Evolutionary conservation across 1,284 basidiomycete species (phyloP).

Genomic region (Leccinum ponderosum): DNA sequence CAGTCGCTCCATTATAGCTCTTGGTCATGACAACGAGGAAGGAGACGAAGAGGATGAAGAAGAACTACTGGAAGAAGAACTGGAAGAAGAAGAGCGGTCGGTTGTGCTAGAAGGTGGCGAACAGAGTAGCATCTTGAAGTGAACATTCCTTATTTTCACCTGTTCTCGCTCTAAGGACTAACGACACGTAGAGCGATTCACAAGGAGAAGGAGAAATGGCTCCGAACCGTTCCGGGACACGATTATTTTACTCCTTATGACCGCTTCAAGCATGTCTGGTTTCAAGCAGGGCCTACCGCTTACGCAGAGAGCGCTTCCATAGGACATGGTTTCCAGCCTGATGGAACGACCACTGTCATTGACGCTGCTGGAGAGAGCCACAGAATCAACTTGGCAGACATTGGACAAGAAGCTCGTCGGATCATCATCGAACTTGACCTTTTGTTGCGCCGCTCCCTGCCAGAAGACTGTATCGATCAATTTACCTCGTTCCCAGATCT

Average conservation of each 20-base stretch:
- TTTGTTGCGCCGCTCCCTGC: background rate
- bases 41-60: background rate
- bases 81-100: background rate
- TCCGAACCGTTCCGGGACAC: background rate
- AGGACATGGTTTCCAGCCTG: background rate
- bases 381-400: background rate
- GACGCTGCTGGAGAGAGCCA: slow-evolving; percentile 1
- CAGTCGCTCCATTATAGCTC: no score
- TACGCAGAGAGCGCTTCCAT: slow-evolving; percentile 2
- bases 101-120: background rate
- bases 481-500: background rate
- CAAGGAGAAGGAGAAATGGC: slow-evolving; percentile 3
- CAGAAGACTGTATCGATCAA: background rate
- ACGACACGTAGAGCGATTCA: background rate
- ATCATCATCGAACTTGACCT: background rate
- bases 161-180: background rate
- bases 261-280: slow-evolving; percentile 5
- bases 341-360: background rate
- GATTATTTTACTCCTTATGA: slow-evolving; percentile 4
- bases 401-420: background rate
- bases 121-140: background rate
- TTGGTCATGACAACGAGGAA: background rate
- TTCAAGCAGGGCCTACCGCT: background rate
- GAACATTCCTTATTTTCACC: background rate
- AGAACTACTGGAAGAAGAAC: background rate